A percentile compares a stretch with the other conserved stretches of the same genome.
Conservation (phyloP, 2,329 filamentous ascomycete genomes). For the Trichoderma lentiforme region DNA sequence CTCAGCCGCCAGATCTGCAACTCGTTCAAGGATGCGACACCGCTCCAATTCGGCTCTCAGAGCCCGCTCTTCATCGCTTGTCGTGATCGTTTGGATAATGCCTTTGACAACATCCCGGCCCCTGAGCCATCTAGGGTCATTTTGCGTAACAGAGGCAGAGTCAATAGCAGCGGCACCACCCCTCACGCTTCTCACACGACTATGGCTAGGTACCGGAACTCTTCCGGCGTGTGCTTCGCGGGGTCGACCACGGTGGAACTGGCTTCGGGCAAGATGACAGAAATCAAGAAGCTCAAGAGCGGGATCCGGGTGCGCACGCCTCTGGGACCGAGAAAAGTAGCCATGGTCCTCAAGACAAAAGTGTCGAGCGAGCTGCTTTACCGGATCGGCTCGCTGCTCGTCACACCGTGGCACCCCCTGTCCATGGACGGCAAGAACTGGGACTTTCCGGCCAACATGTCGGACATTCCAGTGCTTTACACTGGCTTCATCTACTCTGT, state of each 20-base stretch:
- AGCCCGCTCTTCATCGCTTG: conserved; percentile 52
- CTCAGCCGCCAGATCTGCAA: conserved; percentile 58
- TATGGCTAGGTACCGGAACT: conserved; percentile 46
- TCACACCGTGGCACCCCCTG: conserved; percentile 62
- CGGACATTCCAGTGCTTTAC: conserved; percentile 37
- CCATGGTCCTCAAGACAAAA: conserved; percentile 48
- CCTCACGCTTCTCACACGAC: background rate
- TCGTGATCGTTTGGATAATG: conserved; percentile 46
- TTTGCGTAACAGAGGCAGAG: background rate
- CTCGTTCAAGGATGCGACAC: conserved; percentile 59
- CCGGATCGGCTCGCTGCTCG: conserved; percentile 43
- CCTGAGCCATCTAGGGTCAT: conserved; percentile 38
- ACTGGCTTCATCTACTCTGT: conserved; percentile 56
- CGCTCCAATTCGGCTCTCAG: conserved; percentile 49
- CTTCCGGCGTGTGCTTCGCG: conserved; percentile 50
- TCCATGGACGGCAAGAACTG: conserved; percentile 38
- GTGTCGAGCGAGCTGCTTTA: conserved; percentile 43
- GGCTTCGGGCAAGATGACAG: conserved; percentile 37
- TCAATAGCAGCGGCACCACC: background rate
- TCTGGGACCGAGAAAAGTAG: conserved; percentile 45
- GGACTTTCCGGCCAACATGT: conserved; percentile 45
- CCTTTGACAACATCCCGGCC: conserved; percentile 47
- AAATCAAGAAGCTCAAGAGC: conserved; percentile 42
- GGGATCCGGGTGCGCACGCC: conserved; percentile 52
- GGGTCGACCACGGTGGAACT: conserved; percentile 47